Percentiles rank a stretch among this genome's conserved stretches.
phyloP scores from a whole-genome alignment of 2,329 filamentous ascomycete genomes.

The Coniochaeta hoffmannii region DNA sequence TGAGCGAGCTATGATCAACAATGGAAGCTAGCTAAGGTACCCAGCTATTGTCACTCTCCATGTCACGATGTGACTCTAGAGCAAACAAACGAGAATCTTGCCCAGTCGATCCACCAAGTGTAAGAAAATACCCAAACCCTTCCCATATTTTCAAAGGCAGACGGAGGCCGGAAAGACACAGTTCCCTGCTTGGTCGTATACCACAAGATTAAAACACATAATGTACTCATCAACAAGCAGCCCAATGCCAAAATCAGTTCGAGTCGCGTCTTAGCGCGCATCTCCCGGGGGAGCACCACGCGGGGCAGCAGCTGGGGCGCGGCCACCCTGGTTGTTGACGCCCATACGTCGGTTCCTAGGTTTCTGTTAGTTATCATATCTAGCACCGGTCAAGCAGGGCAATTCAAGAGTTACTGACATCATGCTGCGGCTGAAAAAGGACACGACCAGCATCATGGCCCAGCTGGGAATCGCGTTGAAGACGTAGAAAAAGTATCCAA shows the following conservation, averaged over 20 bases:
- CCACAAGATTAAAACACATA: constrained; percentile 7
- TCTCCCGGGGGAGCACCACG: constrained; percentile 19
- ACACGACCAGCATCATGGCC: constrained; percentile 70
- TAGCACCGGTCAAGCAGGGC: too few species aligned
- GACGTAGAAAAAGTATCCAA: constrained; percentile 61
- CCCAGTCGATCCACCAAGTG: not conserved
- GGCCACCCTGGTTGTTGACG: constrained; percentile 8
- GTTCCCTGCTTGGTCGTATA: not conserved
- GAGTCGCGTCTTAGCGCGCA: constrained; percentile 13
- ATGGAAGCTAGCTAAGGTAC: not conserved
- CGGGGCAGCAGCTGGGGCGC: constrained; percentile 12
- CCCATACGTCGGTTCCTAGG: constrained; percentile 27
- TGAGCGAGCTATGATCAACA: not conserved
- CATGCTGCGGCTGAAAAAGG: constrained; percentile 64
- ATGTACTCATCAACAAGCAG: constrained; percentile 5
- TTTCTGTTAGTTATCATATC: constrained; percentile 18
- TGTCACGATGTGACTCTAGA: not conserved
- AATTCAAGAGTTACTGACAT: too few species aligned
- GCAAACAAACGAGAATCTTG: not conserved
- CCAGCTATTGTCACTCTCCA: not conserved
- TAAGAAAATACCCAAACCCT: not conserved
- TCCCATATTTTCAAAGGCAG: not conserved
- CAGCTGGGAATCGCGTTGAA: constrained; percentile 64
- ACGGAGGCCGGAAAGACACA: not conserved
- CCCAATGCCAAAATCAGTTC: not conserved